phyloP scores from a whole-genome alignment of 176 grass and related monocot genomes.

The Otatea glauca region DNA sequence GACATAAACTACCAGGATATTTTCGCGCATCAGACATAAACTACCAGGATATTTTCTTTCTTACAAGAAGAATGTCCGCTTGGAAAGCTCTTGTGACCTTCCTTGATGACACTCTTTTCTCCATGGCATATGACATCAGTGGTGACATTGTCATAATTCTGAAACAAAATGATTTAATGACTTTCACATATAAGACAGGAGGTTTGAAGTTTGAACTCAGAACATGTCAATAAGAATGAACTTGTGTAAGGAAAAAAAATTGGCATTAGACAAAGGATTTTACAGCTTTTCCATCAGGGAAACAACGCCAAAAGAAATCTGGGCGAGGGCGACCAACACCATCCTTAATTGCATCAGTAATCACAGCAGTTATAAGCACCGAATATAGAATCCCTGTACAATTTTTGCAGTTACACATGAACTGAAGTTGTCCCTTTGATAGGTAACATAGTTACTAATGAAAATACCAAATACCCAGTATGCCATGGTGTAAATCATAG shows the following conservation, averaged over 20 bases:
- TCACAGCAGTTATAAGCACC: constrained; percentile 69
- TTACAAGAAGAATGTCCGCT: constrained; percentile 74
- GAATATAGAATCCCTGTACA: constrained; percentile 65
- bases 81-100: constrained; percentile 78
- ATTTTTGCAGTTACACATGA: constrained; percentile 20
- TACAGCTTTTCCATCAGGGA: constrained; percentile 72
- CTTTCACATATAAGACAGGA: not conserved
- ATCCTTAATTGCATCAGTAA: constrained; percentile 83
- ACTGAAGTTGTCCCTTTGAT: not conserved
- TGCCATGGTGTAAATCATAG: constrained; percentile 77
- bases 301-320: constrained; percentile 87
- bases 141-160: constrained; percentile 65
- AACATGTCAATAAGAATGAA: not conserved
- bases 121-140: constrained; percentile 65
- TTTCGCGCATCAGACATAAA: no score
- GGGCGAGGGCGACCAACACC: constrained; percentile 72
- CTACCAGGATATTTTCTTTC: not conserved
- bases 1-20: not conserved
- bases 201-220: not conserved
- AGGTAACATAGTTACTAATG: constrained; percentile 7
- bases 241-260: constrained; percentile 20
- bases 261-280: not conserved
- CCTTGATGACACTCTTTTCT: constrained; percentile 58
- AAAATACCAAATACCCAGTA: constrained; percentile 54
- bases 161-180: not conserved